Evolutionary conservation across 1,284 basidiomycete species (phyloP).

Genomic region (Ganoderma boninense): DNA sequence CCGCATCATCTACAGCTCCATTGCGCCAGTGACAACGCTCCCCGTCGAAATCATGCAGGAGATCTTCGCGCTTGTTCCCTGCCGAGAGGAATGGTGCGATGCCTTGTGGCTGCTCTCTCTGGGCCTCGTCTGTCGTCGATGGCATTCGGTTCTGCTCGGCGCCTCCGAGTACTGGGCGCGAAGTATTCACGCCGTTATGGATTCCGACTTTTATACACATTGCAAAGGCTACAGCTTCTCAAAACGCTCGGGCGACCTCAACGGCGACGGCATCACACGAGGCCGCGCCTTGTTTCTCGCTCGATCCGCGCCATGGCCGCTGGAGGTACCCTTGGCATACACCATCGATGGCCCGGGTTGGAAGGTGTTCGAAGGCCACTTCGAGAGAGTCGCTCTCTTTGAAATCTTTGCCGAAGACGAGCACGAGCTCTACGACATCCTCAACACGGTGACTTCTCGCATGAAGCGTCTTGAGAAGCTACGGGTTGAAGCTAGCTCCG

Average conservation of each 20-base stretch:
- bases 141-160: constrained; percentile 5
- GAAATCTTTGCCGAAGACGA: background rate
- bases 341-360: background rate
- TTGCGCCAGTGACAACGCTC: background rate
- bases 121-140: constrained; percentile 7
- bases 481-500: background rate
- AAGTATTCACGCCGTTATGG: background rate
- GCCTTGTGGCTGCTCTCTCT: background rate
- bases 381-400: constrained; percentile 1
- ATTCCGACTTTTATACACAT: background rate
- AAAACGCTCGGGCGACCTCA: background rate
- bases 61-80: background rate
- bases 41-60: constrained; percentile 8
- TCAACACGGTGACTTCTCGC: background rate
- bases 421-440: background rate
- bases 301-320: constrained; percentile 1
- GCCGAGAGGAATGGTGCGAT: background rate
- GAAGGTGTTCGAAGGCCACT: background rate
- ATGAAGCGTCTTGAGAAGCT: constrained; percentile 1
- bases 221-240: background rate
- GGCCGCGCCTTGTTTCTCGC: background rate
- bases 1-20: background rate
- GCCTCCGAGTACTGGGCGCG: constrained; percentile 1
- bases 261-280: background rate
- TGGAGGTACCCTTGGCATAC: background rate